Evolutionary conservation across 2,329 filamentous ascomycete genomes (phyloP), one percentile per base, ranked within the genome.

Genomic region (Cytospora schulzeri): DNA sequence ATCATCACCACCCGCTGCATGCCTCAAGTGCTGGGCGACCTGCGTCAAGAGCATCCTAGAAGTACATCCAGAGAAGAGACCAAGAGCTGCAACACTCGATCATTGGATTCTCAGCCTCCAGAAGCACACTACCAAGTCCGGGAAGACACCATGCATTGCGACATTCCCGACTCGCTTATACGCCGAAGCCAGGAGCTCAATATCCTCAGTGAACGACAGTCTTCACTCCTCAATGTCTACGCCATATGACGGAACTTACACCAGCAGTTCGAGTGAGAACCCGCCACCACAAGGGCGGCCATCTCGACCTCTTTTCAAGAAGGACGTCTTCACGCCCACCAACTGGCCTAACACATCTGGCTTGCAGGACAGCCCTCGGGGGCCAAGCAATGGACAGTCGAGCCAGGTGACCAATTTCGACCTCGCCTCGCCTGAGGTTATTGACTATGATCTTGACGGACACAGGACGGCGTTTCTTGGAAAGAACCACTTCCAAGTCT

Each of bases 1-100:
- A 33, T 17, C n/a, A 24, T n/a, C 15, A 8, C 28, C 53, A 11
- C 8, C 35, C 2, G 45, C 33, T 2, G 31, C 50, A 12, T 65
- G 63, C 26, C 24, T 62, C 19, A 65, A 29, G 19, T 65, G 63
- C 58, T 65, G 63, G 63, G 63, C 63, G 22, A 24, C 56, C 4
- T 62, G 58, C 17, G 63, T 65, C 7, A 22, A 38, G 12, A 31
- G 35, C 8, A 62, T 62, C 24, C 50, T 65, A 15, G 58, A 62
- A 41, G 58, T 62, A 7, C 26, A 65, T 17, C 45, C 63, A 3
- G 26, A 28, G n/a, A 48, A 57, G 8, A 57, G 63, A 26, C 63
- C 63, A 9, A 28, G 14, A 9, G 58, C 57, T 6, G 26, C 26
- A 14, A 61, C 5, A 3, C 57, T 64, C n/a, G 51, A 51, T 9